Percentiles rank a stretch among this genome's conserved stretches.
Evolutionary conservation across 1,139 yeast species (phyloP).

Genomic region (Yamadazyma diospyri): DNA sequence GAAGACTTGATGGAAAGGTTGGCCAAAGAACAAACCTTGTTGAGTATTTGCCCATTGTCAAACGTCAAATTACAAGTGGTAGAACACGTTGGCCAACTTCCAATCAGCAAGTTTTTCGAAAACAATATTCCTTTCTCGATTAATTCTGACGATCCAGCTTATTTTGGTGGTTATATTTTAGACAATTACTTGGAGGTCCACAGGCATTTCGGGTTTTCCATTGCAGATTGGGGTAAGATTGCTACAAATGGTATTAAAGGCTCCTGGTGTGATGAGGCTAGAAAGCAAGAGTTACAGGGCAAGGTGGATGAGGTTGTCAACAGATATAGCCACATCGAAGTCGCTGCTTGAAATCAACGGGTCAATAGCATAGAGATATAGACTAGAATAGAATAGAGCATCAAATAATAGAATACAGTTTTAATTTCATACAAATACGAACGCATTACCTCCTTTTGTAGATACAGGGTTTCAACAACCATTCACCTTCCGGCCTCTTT

Average conservation of each 20-base stretch:
- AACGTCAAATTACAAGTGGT: constrained; percentile 76
- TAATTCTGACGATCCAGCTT: constrained; percentile 85
- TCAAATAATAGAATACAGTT: too few relatives aligned
- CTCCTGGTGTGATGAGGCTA: constrained; percentile 57
- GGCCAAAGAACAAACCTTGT: constrained; percentile 49
- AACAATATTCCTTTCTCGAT: constrained; percentile 67
- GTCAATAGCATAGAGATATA: neutral
- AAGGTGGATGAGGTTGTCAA: constrained; percentile 44
- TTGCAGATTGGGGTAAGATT: constrained; percentile 54
- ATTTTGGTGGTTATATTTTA: constrained; percentile 77
- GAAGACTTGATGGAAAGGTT: constrained; percentile 51
- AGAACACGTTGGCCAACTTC: constrained; percentile 59
- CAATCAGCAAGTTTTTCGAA: constrained; percentile 57
- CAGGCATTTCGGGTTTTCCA: constrained; percentile 55
- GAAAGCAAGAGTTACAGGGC: constrained; percentile 45
- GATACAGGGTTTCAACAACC: constrained; percentile 93
- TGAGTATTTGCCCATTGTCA: constrained; percentile 74
- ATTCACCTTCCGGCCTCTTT: constrained; percentile 71
- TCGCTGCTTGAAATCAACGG: neutral
- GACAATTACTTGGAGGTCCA: constrained; percentile 71
- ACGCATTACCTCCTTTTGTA: constrained; percentile 72
- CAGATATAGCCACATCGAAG: constrained; percentile 29
- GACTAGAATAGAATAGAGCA: neutral
- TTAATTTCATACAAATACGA: too few relatives aligned
- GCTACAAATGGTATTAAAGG: constrained; percentile 64